phyloP scores from a whole-genome alignment of 2,329 filamentous ascomycete genomes.

The Ramichloridium luteum region DNA sequence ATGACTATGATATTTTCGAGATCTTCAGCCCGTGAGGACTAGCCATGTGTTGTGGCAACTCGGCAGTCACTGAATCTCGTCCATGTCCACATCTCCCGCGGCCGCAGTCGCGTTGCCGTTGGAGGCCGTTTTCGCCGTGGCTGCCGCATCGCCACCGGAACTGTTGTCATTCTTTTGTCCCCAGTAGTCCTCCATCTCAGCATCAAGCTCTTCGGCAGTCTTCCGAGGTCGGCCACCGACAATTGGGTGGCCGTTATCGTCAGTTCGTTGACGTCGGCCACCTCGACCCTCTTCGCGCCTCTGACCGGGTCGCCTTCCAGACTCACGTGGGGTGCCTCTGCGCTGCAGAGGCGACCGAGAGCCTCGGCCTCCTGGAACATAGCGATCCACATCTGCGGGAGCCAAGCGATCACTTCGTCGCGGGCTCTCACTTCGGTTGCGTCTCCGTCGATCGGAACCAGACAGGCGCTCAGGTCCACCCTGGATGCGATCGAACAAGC shows the following conservation, averaged over 20 bases:
- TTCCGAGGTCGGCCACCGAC: constrained; percentile 52
- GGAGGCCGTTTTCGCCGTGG: constrained; percentile 11
- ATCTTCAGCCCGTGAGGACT: too few relatives aligned
- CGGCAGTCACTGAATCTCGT: constrained; percentile 7
- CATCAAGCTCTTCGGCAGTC: constrained; percentile 83
- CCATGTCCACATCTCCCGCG: constrained; percentile 25
- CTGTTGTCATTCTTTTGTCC: constrained; percentile 30
- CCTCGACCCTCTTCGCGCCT: constrained; percentile 32
- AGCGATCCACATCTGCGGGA: constrained; percentile 63
- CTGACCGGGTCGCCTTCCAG: constrained; percentile 35
- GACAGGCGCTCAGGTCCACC: constrained; percentile 13
- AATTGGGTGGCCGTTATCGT: constrained; percentile 35
- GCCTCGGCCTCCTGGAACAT: constrained; percentile 50
- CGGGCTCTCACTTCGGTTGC: constrained; percentile 30
- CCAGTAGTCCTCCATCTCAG: constrained; percentile 96
- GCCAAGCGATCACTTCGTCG: constrained; percentile 43
- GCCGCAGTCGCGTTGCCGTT: constrained; percentile 6
- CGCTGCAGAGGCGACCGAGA: constrained; percentile 44
- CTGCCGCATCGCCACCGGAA: constrained; percentile 20
- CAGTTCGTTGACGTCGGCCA: constrained; percentile 21
- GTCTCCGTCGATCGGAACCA: constrained; percentile 9
- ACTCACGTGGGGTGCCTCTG: constrained; percentile 36
- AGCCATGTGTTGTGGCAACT: too few relatives aligned
- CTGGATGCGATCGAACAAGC: constrained; percentile 54
- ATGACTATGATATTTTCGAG: too few relatives aligned